Base-by-base conservation (phyloP, 768 basidiomycete genomes). In the Calvatia gigantea region DNA sequence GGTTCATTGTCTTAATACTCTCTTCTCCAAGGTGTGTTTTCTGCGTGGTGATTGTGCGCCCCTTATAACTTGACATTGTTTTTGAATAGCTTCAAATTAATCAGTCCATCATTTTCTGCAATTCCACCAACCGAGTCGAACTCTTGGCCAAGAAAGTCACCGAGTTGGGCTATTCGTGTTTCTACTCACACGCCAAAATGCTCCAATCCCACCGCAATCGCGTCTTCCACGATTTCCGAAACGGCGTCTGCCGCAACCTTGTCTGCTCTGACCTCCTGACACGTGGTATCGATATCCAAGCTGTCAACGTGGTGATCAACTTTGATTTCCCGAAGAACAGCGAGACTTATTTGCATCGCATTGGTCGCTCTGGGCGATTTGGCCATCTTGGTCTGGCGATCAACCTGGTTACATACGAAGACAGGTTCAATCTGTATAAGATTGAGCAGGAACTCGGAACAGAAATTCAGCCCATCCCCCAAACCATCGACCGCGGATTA, bases 141-240 rank as follows among this genome's bases (percentile, higher is more conserved):
- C 89, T 99, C 45, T 83, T 99, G 64, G 96, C 96, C 58, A 98
- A 98, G 78, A 99, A 99, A 76, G 94, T 99, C 64, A 99, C 96
- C 11, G 97, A 99, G 67, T 87, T 98, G 51, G 96, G 96, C 61
- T 99, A 98, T 71, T 99, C 96, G 41, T 99, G 96, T 79, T 99
- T 99, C 85, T 99, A 97, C 80, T 98, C 96, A 48, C 96, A 99
- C 71, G 96, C 96, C 51, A 96, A 95, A 77, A 99, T 99, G 96
- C 86, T 98, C 12, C 96, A 99, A 75, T 88, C 90, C 29, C 94
- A 98, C 74, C 93, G 96, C 58, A 99, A 99, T 74, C 92, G 96
- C 68, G 96, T 99, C 62, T 99, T 99, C 84, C 96, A 99, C 78
- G 96, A 98, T 74, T 99, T 99, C 86, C 87, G 97, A 61, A 93